Conservation (phyloP, 345 rosid genomes). For the Kernera saxatilis region DNA sequence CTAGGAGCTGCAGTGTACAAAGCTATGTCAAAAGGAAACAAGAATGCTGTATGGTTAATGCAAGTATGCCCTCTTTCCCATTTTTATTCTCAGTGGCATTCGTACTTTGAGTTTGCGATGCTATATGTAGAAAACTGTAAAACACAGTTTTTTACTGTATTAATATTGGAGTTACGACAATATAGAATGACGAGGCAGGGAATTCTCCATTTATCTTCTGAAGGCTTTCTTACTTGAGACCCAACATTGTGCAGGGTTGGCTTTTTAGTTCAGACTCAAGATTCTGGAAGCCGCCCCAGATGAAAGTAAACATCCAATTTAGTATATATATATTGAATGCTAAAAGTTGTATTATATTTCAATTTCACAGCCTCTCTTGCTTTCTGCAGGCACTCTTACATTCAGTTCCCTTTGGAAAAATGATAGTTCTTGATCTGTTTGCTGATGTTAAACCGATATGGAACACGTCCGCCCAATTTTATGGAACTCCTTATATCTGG, state of each 20-base stretch:
- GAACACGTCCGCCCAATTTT: conserved; percentile 78
- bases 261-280: conserved; percentile 74
- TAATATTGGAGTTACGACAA: neutral
- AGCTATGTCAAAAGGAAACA: conserved; percentile 88
- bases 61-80: conserved; percentile 52
- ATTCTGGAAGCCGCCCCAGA: conserved; percentile 92
- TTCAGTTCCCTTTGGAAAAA: conserved; percentile 84
- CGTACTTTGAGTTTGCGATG: neutral
- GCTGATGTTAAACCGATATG: conserved; percentile 93
- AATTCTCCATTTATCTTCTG: neutral
- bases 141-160: neutral
- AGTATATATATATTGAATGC: neutral
- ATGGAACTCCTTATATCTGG: conserved; percentile 92
- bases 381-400: conserved; percentile 83
- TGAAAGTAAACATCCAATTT: conserved; percentile 50
- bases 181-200: neutral
- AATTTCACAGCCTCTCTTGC: neutral
- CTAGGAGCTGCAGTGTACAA: conserved; percentile 87
- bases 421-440: conserved; percentile 92
- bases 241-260: conserved; percentile 70
- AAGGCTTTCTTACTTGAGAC: conserved; percentile 11
- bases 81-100: neutral
- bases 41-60: conserved; percentile 95
- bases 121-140: neutral
- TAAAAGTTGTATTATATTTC: neutral